These are phyloP conservation scores for Linnemannia zychae DNA, from an alignment of 192 early-diverging fungal species.

Conservation along the genomic window DNA sequence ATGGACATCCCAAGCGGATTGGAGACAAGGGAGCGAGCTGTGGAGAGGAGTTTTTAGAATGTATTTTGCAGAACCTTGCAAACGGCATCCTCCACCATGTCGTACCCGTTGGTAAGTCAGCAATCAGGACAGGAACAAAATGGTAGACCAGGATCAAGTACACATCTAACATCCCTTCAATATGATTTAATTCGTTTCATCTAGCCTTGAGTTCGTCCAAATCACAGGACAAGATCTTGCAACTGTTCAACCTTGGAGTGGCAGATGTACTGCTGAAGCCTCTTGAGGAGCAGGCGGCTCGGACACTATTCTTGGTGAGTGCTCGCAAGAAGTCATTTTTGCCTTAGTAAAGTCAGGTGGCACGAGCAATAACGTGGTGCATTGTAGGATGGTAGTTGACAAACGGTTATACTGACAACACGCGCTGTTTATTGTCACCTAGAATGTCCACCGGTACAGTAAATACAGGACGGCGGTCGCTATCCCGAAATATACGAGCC, in stretches of 20 bases:
- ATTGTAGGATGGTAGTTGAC: background rate
- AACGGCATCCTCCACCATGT: constrained; percentile 48
- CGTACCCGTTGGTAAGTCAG: constrained; percentile 51
- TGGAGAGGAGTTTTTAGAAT: constrained; percentile 50
- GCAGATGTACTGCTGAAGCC: constrained; percentile 70
- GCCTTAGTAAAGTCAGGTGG: background rate
- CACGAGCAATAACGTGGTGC: background rate
- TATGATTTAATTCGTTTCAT: background rate
- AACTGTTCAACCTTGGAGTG: constrained; percentile 67
- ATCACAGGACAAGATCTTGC: constrained; percentile 58
- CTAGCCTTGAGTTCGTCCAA: constrained; percentile 41
- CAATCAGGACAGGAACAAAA: background rate
- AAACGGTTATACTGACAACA: background rate
- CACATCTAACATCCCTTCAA: background rate
- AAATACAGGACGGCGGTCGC: constrained; percentile 43
- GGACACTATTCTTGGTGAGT: constrained; percentile 69
- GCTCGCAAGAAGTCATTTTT: background rate
- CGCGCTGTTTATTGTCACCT: background rate
- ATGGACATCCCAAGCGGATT: constrained; percentile 1
- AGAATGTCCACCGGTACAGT: constrained; percentile 53
- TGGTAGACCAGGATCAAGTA: background rate
- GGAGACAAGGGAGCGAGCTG: constrained; percentile 13
- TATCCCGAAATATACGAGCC: constrained; percentile 41
- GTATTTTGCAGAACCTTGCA: constrained; percentile 34
- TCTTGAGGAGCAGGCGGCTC: constrained; percentile 60